Evolutionary conservation across 2,329 filamentous ascomycete genomes (phyloP), one percentile per base, ranked within the genome.

Genomic region (Fusarium oxysporum): DNA sequence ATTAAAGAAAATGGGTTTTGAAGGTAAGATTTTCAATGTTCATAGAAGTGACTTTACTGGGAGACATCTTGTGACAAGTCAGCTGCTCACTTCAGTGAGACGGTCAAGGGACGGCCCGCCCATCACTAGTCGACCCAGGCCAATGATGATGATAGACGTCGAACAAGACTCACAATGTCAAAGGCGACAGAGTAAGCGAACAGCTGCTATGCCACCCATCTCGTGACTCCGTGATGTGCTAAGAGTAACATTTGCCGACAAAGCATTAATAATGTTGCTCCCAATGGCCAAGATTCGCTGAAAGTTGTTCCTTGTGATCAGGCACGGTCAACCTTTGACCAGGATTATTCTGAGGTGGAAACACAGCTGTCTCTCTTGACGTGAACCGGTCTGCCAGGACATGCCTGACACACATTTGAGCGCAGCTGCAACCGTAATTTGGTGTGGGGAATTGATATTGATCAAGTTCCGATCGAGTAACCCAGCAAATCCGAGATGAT

Each of bases 61-160:
- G 21, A 40, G n/a, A 32, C 17, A 44, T 38, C 35, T 57, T 59
- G 53, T 63, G 65, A 71, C 47, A 67, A 38, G 70, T 67, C 73
- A 75, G 58, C 73, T 66, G 65, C 58, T 66, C 66, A 68, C 67
- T 65, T 65, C 58, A 61, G 53, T 51, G 69, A 71, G 60, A 75
- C 68, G 70, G 67, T 60, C 72, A 60, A 78, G 76, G 76, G 76
- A 78, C 76, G 76, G 76, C 68, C 76, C 76, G 76, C 68, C 57
- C 41, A 66, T 70, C 59, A 73, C 71, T 74, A 74, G 68, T 55
- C 30, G 41, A 44, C 21, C 56, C 68, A 73, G 51, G 45, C 64
- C 63, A 65, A 66, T 63, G 51, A 62, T 59, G 51, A 58, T 63
- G 47, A 44, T 40, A 61, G 50, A 54, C 25, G 35, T 59, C 32